Base-by-base conservation (phyloP, 352 stramenopile genomes). In the Nothophytophthora sp. region DNA sequence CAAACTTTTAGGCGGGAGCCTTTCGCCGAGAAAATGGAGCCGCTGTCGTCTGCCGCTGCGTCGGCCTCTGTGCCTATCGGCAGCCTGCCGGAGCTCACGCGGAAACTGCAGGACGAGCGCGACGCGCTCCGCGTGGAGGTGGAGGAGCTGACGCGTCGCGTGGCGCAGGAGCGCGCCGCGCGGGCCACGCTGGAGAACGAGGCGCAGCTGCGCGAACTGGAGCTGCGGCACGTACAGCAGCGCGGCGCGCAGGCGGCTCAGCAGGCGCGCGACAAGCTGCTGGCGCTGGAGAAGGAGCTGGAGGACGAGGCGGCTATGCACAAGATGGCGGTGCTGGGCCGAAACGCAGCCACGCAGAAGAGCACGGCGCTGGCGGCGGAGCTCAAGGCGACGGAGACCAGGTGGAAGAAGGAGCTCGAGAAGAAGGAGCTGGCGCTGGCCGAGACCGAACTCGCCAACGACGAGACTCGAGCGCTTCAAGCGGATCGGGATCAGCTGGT, bases 221-320 rank as follows among this genome's bases (percentile, higher is more conserved):
- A 89, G 63, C 55, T 89, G 42, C 55, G 78, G n/a, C 74, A 88
- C 19, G 45, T 86, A 28, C 80, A 88, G 57, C 76, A 90, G 55
- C 75, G 63, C 24, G 63, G 66, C 45, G 42, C 66, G n/a, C 74
- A 88, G 35, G 60, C 67, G 6, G 67, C 68, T 23, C 75, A 83
- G 30, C 54, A 76, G 33, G 60, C 81, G 27, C 71, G 64, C 0
- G 70, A 87, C 6, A 76, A 77, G 40, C 35, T 83, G 0, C 48
- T 70, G 38, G 45, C 60, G n/a, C 23, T 88, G 4, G 76, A 88
- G 39, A 80, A 83, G 28, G 73, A 89, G 51, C 63, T 89, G 3
- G 78, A 89, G 23, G 69, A 85, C 11, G 76, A 88, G 51, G 50
- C 59, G 8, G 57, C 67, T 5, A 67, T 70, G 54, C 76, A 86